These are phyloP conservation scores for Dysphania ambrosioides DNA, from an alignment of 148 eudicot species.

Conservation along the genomic window DNA sequence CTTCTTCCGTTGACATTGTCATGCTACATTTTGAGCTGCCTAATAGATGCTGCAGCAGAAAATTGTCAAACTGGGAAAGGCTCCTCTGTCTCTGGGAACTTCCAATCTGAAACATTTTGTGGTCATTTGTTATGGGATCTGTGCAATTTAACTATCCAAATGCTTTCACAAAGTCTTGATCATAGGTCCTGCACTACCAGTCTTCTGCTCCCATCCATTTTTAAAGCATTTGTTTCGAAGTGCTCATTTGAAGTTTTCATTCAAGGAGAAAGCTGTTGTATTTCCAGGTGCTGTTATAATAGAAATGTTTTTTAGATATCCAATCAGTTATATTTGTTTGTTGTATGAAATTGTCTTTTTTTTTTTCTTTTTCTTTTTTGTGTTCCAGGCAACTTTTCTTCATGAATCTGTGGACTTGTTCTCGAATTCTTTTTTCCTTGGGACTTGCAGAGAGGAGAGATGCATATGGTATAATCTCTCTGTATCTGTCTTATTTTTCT, in stretches of 20 bases:
- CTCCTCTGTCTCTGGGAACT: slow-evolving; percentile 24
- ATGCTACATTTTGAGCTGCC: slow-evolving; percentile 59
- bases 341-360: not conserved
- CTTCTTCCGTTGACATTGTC: slow-evolving; percentile 50
- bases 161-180: slow-evolving; percentile 72
- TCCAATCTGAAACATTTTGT: slow-evolving; percentile 36
- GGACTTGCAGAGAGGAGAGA: slow-evolving; percentile 86
- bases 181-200: slow-evolving; percentile 69
- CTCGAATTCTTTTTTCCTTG: slow-evolving; percentile 57
- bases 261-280: slow-evolving; percentile 39
- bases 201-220: slow-evolving; percentile 65
- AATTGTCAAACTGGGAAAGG: slow-evolving; percentile 30
- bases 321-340: not conserved
- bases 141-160: slow-evolving; percentile 53
- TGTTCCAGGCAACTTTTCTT: slow-evolving; percentile 54
- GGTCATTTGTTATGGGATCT: slow-evolving; percentile 68
- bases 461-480: slow-evolving; percentile 78
- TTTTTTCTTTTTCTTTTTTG: too few relatives aligned
- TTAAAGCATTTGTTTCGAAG: slow-evolving; percentile 47
- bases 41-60: slow-evolving; percentile 54
- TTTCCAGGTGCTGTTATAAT: slow-evolving; percentile 54
- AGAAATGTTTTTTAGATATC: not conserved
- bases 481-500: slow-evolving; percentile 65
- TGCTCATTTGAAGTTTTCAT: slow-evolving; percentile 44
- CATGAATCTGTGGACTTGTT: slow-evolving; percentile 66